Conservation (phyloP, 2,329 filamentous ascomycete genomes). For the Arthrinium phaeospermum region DNA sequence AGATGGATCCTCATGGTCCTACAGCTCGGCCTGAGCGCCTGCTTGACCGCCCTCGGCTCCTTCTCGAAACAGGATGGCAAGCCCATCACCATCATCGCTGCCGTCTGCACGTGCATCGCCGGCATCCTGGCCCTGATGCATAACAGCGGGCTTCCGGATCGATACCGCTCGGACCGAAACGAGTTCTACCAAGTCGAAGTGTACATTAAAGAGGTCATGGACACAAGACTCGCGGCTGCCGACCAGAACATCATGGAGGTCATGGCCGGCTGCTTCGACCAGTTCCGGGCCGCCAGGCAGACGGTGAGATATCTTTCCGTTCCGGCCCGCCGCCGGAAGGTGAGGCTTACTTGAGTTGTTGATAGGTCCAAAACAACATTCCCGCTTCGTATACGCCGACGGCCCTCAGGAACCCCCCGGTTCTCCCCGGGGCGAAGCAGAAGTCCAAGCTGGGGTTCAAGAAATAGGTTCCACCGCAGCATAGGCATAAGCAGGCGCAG, state of each 20-base stretch:
- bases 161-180: conserved; percentile 55
- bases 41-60: conserved; percentile 56
- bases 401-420: neutral
- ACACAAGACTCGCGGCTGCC: conserved; percentile 51
- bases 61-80: conserved; percentile 43
- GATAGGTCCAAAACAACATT: conserved; percentile 50
- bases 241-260: conserved; percentile 51
- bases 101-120: conserved; percentile 55
- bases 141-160: conserved; percentile 59
- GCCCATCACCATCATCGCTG: conserved; percentile 55
- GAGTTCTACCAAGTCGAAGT: conserved; percentile 58
- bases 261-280: conserved; percentile 53
- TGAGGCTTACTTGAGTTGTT: neutral
- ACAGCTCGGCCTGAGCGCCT: conserved; percentile 55
- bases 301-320: conserved; percentile 31
- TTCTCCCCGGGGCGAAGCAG: neutral
- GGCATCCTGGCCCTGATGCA: conserved; percentile 58
- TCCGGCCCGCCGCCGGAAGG: neutral
- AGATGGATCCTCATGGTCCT: conserved; percentile 54
- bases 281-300: conserved; percentile 51
- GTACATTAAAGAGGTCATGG: conserved; percentile 55
- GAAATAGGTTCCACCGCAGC: neutral
- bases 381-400: conserved; percentile 46
- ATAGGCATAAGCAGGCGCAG: neutral
- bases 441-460: neutral